Conservation (phyloP, 495 filamentous ascomycete species). For the Aspergillus biplanus region DNA sequence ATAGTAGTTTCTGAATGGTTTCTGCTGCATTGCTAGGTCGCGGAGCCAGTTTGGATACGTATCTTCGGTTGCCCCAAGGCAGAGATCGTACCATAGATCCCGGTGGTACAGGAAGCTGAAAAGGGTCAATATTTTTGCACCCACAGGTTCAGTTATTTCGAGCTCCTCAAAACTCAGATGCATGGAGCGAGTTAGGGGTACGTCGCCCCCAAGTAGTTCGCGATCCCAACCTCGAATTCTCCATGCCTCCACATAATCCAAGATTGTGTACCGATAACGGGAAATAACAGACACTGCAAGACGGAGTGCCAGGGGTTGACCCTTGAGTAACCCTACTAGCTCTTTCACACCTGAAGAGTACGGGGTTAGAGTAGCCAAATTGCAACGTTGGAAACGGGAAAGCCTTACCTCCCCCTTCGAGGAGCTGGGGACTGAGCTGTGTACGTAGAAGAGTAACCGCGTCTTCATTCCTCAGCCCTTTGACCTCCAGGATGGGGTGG, state of each 20-base stretch:
- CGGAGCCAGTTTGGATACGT: neutral
- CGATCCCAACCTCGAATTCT: neutral
- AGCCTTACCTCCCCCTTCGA: neutral
- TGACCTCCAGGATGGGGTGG: neutral
- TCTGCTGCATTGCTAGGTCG: neutral
- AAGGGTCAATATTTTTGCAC: neutral
- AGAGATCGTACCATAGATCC: neutral
- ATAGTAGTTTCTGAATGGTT: neutral
- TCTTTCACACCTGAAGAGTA: neutral
- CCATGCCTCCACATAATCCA: neutral
- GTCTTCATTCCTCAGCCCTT: neutral
- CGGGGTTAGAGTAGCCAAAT: no score
- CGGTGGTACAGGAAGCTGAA: neutral
- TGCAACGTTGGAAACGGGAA: neutral
- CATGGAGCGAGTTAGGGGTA: neutral
- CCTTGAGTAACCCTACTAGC: neutral
- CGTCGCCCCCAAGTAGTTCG: neutral
- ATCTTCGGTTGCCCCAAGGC: neutral
- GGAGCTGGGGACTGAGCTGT: neutral
- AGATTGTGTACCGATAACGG: neutral
- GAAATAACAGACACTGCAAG: neutral
- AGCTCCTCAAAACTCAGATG: neutral
- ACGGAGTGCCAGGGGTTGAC: neutral
- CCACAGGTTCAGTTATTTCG: neutral
- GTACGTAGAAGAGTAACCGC: neutral